Percentiles rank a stretch among this genome's conserved stretches.
Conservation (phyloP, 2,329 filamentous ascomycete species). For the Alternaria brassicae region DNA sequence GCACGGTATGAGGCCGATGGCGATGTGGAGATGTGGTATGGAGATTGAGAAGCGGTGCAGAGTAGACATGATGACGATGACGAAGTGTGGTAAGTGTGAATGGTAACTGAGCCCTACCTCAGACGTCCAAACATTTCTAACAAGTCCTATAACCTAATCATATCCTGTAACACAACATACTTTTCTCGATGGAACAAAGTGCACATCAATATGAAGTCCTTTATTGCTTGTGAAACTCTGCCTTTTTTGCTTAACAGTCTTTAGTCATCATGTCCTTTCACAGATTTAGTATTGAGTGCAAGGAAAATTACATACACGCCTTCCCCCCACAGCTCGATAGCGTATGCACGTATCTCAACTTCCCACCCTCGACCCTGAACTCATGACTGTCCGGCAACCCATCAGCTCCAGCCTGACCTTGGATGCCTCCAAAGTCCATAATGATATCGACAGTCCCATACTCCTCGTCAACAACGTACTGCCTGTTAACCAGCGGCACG, state of each 20-base stretch:
- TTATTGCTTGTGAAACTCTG: neutral
- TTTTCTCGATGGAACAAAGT: neutral
- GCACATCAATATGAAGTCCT: neutral
- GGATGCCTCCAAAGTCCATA: conserved; percentile 38
- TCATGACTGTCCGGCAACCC: conserved; percentile 46
- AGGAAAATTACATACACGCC: conserved; percentile 28
- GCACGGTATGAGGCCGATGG: conserved; percentile 42
- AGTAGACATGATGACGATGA: neutral
- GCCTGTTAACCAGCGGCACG: conserved; percentile 35
- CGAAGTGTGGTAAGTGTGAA: neutral
- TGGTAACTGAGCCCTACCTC: neutral
- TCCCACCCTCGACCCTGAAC: conserved; percentile 40
- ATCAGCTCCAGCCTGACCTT: conserved; percentile 14
- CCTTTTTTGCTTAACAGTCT: neutral
- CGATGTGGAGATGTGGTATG: conserved; percentile 32
- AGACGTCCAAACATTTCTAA: neutral
- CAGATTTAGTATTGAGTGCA: neutral
- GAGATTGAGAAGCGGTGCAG: conserved; percentile 1
- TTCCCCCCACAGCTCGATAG: conserved; percentile 35
- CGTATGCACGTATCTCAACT: conserved; percentile 43
- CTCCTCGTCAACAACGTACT: conserved; percentile 42
- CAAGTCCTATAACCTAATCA: neutral
- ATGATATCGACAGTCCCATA: conserved; percentile 42
- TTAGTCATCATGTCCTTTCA: neutral
- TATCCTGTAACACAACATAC: neutral